Evolutionary conservation across 202 grass and related monocot genomes (phyloP).

Genomic region (Zizania palustris): DNA sequence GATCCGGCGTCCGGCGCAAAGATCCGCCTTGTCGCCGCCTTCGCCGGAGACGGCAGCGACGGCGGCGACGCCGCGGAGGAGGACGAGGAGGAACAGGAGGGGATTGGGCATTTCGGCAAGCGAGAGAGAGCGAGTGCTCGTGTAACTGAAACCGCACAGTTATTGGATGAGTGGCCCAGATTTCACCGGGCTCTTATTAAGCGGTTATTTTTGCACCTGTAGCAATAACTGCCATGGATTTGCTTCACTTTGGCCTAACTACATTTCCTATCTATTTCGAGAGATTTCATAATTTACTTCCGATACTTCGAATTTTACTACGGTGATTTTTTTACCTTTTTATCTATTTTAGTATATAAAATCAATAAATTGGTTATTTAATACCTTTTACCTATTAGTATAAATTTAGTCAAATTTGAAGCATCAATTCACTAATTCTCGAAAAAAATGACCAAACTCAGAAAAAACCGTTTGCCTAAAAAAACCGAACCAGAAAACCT

Average conservation of each 20-base stretch:
- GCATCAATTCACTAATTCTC: too few relatives aligned
- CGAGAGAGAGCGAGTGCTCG: neutral
- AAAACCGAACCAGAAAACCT: too few relatives aligned
- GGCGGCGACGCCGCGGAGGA: slow-evolving; percentile 12
- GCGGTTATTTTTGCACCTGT: neutral
- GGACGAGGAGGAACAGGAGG: neutral
- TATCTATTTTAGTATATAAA: too few relatives aligned
- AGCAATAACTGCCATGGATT: neutral
- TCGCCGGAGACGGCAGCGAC: neutral
- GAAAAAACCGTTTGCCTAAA: too few relatives aligned
- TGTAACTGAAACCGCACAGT: slow-evolving; percentile 20
- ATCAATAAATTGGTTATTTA: too few relatives aligned
- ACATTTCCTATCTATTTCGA: too few relatives aligned
- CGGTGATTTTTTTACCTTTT: too few relatives aligned
- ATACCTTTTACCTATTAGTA: too few relatives aligned
- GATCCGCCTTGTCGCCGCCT: neutral
- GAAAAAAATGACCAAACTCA: too few relatives aligned
- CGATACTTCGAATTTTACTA: neutral
- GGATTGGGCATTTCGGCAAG: slow-evolving; percentile 43
- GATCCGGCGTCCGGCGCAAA: slow-evolving; percentile 47
- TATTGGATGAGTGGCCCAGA: slow-evolving; percentile 3
- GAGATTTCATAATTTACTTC: too few relatives aligned
- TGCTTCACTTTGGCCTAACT: neutral
- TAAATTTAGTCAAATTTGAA: too few relatives aligned
- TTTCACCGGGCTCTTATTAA: neutral